Base-by-base conservation (phyloP, 2,329 filamentous ascomycete genomes). In the Lecanicillium sp. region DNA sequence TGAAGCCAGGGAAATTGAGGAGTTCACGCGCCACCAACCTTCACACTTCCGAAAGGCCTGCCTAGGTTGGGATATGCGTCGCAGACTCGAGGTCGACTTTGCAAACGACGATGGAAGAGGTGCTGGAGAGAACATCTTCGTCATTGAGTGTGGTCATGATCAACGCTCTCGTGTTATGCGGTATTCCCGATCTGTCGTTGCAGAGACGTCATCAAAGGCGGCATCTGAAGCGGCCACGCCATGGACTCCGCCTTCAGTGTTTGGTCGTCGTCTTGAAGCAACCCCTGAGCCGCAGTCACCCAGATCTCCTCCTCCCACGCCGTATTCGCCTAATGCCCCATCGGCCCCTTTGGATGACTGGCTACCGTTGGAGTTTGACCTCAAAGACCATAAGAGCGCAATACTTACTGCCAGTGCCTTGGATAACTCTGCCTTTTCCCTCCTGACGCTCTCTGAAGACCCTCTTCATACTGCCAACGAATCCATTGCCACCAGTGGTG, bases 41-140 rank as follows among this genome's bases (percentile, higher is more conserved):
- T 74, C 77, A 29, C 77, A 94, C 49, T 94, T 94, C 56, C 78
- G 81, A 16, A 81, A 80, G 51, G 68, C 78, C 2, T 96, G 85
- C 52, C 66, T 83, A 31, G 83, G 84, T 3, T 96, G 92, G 90
- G 85, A 96, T 52, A 96, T 96, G 89, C 79, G 79, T 38, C 77
- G 88, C 43, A 79, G 69, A 45, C 65, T 96, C 3, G 83, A 92
- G 51, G 86, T 95, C 3, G 92, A 98, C 54, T 96, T 95, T 60
- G 83, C 83, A 29, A 79, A 77, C 15, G 85, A 89, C 47, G 84
- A 92, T 59, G 75, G 77, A n/a, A 67, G 76, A 39, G 76, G 80
- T 35, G 81, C 80, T 18, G 88, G 88, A 15, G 90, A 95, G 58
- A 73, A 71, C 13, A 65, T 94, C 29, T 69, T 94, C 18, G 72